Evolutionary conservation across 495 filamentous ascomycete species (phyloP).

Genomic region (Annulohypoxylon nitens): DNA sequence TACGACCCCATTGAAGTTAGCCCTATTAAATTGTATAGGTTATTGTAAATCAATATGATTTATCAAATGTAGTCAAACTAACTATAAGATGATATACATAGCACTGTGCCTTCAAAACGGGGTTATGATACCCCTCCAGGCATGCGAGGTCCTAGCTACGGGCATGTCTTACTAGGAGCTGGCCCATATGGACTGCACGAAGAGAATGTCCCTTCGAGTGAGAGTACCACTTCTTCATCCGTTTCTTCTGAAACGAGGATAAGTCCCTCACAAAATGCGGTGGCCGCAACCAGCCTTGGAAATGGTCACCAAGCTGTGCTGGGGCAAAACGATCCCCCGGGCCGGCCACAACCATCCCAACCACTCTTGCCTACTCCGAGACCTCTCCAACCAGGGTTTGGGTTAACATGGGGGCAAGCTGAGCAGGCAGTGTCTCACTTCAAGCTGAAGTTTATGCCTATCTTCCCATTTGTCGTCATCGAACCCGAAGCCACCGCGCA

Average conservation of each 20-base stretch:
- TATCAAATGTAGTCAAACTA: conserved; percentile 6
- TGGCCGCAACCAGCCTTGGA: neutral
- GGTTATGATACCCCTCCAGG: neutral
- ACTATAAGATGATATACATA: conserved; percentile 8
- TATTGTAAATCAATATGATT: neutral
- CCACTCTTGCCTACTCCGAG: conserved; percentile 14
- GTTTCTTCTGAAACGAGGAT: conserved; percentile 2
- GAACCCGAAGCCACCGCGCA: conserved; percentile 45
- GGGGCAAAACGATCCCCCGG: neutral
- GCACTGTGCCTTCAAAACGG: neutral
- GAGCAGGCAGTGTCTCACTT: conserved; percentile 49
- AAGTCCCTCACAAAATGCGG: conserved; percentile 9
- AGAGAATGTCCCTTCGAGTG: neutral
- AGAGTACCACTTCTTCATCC: conserved; percentile 26
- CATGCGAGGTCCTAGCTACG: conserved; percentile 21
- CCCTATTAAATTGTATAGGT: neutral
- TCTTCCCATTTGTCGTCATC: conserved; percentile 52
- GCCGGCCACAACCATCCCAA: neutral
- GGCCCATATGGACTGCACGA: conserved; percentile 19
- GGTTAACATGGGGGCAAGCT: conserved; percentile 52
- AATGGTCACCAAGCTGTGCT: neutral
- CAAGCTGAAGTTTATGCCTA: conserved; percentile 44
- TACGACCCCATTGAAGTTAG: conserved; percentile 13
- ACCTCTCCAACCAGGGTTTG: conserved; percentile 44
- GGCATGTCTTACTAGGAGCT: conserved; percentile 24